Evolutionary conservation across 2,329 filamentous ascomycete species (phyloP).

Genomic region (Nemania serpens): DNA sequence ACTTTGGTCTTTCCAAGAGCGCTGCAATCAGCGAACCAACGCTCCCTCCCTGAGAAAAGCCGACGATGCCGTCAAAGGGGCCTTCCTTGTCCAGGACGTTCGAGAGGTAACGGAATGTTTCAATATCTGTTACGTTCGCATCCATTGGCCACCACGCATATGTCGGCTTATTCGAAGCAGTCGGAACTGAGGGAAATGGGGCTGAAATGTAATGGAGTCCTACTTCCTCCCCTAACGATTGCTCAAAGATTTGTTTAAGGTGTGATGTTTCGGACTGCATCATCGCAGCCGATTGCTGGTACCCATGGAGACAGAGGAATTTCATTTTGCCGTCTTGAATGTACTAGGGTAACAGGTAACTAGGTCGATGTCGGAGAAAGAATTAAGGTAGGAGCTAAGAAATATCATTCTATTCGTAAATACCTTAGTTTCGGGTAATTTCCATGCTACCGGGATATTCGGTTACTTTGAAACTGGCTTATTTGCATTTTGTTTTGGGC

Average conservation of each 20-base stretch:
- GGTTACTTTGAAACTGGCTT: no score
- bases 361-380: no score
- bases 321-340: conserved; percentile 15
- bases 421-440: no score
- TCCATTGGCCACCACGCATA: conserved; percentile 25
- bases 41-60: conserved; percentile 27
- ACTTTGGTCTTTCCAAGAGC: conserved; percentile 20
- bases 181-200: conserved; percentile 18
- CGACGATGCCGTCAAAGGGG: conserved; percentile 24
- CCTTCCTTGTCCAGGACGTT: conserved; percentile 21
- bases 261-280: conserved; percentile 25
- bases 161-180: conserved; percentile 19
- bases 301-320: conserved; percentile 25
- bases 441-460: no score
- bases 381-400: no score
- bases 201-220: conserved; percentile 12
- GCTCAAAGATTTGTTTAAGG: conserved; percentile 20
- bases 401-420: no score
- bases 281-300: conserved; percentile 26
- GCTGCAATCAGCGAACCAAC: conserved; percentile 24
- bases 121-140: conserved; percentile 7
- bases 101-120: conserved; percentile 24
- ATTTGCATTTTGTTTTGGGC: no score
- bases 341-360: no score
- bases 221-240: conserved; percentile 15